These are phyloP conservation scores for Amanita rimosa DNA, from an alignment of 768 basidiomycete species.

Conservation along the genomic window DNA sequence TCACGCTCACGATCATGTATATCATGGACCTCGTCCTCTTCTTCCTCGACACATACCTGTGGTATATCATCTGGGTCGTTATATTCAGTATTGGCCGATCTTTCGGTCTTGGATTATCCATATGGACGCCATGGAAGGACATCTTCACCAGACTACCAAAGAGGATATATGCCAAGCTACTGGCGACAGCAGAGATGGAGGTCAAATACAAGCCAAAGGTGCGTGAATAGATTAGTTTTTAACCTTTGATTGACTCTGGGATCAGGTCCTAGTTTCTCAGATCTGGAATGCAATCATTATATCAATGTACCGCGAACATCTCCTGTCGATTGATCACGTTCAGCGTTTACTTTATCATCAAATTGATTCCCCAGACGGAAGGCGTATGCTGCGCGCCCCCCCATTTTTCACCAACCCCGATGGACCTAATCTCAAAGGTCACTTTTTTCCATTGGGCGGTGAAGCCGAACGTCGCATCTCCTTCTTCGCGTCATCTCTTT, in stretches of 20 bases:
- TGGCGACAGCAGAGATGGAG: slow-evolving; percentile 97
- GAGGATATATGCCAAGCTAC: slow-evolving; percentile 93
- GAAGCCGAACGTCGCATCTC: slow-evolving; percentile 98
- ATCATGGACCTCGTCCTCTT: slow-evolving; percentile 96
- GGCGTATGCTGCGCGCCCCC: slow-evolving; percentile 87
- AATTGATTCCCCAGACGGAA: slow-evolving; percentile 81
- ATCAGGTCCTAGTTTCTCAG: slow-evolving; percentile 86
- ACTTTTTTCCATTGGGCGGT: slow-evolving; percentile 89
- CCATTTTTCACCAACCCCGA: slow-evolving; percentile 97
- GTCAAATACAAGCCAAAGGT: slow-evolving; percentile 99
- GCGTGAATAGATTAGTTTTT: slow-evolving; percentile 6
- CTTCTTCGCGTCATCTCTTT: slow-evolving; percentile 97
- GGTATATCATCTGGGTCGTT: slow-evolving; percentile 99
- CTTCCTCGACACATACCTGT: slow-evolving; percentile 99
- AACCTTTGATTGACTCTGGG: too few relatives aligned
- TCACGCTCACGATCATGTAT: slow-evolving; percentile 97
- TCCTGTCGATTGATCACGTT: slow-evolving; percentile 96
- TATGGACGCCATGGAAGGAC: slow-evolving; percentile 99
- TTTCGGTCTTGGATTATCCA: slow-evolving; percentile 87
- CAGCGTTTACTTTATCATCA: slow-evolving; percentile 97
- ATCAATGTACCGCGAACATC: slow-evolving; percentile 98
- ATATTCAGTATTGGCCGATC: slow-evolving; percentile 87
- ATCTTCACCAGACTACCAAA: slow-evolving; percentile 94
- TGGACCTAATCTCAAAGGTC: slow-evolving; percentile 52
- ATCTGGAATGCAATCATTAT: slow-evolving; percentile 99